Conservation (phyloP, 768 basidiomycete species). For the Vararia minispora region DNA sequence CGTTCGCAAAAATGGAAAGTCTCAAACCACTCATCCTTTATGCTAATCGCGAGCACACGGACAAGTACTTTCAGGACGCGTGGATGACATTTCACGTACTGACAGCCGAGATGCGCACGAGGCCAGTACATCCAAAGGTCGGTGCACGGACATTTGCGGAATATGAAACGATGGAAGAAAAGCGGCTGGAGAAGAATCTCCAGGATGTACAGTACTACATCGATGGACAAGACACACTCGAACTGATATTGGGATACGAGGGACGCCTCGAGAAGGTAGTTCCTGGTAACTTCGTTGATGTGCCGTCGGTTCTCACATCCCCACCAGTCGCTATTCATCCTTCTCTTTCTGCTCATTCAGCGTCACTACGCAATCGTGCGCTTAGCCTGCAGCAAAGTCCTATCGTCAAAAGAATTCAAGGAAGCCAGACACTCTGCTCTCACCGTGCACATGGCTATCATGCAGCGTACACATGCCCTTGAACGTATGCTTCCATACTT, state of each 20-base stretch:
- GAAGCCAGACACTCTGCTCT: too few species aligned
- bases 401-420: constrained; percentile 5
- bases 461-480: too few species aligned
- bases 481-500: too few species aligned
- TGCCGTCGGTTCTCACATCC: not conserved
- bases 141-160: constrained; percentile 11
- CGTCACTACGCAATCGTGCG: constrained; percentile 14
- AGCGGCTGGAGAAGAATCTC: constrained; percentile 16
- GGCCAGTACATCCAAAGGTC: not conserved
- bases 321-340: constrained; percentile 7
- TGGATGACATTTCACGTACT: constrained; percentile 3
- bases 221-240: constrained; percentile 19
- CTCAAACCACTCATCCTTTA: constrained; percentile 2
- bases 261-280: constrained; percentile 20
- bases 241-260: constrained; percentile 17
- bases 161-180: constrained; percentile 17
- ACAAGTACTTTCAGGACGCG: not conserved
- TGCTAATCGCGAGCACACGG: constrained; percentile 1
- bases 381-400: constrained; percentile 1
- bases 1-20: constrained; percentile 10
- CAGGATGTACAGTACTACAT: constrained; percentile 18
- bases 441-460: too few species aligned
- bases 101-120: too few species aligned
- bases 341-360: constrained; percentile 11
- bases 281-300: not conserved